A percentile compares a stretch with the other conserved stretches of the same genome.
phyloP scores from a whole-genome alignment of 352 stramenopile species.

The Phytopythium chamaehyphon region DNA sequence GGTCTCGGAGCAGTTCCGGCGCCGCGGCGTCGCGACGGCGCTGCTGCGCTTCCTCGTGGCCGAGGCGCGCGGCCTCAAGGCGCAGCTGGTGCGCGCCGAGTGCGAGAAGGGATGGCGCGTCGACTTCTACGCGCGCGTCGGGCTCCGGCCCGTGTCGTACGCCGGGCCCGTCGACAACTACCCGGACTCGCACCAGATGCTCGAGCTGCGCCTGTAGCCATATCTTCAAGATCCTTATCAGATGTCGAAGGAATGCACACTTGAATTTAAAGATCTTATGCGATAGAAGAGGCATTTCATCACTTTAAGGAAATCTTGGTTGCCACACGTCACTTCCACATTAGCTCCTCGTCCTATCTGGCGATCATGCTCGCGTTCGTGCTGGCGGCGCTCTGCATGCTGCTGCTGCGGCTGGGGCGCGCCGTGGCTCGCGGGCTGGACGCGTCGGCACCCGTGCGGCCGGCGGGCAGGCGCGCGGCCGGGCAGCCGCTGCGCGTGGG shows the following conservation, averaged over 20 bases:
- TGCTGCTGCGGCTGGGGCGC: neutral
- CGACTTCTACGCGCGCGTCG: slow-evolving; percentile 17
- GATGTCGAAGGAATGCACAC: neutral
- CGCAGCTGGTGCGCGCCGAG: slow-evolving; percentile 20
- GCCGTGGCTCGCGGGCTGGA: slow-evolving; percentile 6
- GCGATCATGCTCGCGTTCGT: slow-evolving; percentile 1
- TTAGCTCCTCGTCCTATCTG: neutral
- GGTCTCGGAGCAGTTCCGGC: slow-evolving; percentile 17
- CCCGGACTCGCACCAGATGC: slow-evolving; percentile 30
- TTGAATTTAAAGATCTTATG: too few species aligned
- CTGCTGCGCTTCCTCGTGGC: slow-evolving; percentile 17
- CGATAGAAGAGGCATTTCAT: too few species aligned
- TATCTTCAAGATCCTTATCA: neutral
- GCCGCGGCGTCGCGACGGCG: slow-evolving; percentile 10
- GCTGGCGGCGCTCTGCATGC: neutral
- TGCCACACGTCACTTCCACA: too few species aligned
- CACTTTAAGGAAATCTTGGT: too few species aligned
- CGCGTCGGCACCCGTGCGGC: slow-evolving; percentile 9
- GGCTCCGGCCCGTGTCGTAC: slow-evolving; percentile 23
- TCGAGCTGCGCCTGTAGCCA: slow-evolving; percentile 27
- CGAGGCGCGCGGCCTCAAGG: slow-evolving; percentile 8
- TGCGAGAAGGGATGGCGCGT: slow-evolving; percentile 28
- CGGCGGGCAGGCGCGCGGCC: neutral
- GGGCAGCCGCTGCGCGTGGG: slow-evolving; percentile 57
- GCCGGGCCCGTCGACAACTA: slow-evolving; percentile 22